Evolutionary conservation across 129 eudicot species (phyloP).

Genomic region (Arctium lappa): DNA sequence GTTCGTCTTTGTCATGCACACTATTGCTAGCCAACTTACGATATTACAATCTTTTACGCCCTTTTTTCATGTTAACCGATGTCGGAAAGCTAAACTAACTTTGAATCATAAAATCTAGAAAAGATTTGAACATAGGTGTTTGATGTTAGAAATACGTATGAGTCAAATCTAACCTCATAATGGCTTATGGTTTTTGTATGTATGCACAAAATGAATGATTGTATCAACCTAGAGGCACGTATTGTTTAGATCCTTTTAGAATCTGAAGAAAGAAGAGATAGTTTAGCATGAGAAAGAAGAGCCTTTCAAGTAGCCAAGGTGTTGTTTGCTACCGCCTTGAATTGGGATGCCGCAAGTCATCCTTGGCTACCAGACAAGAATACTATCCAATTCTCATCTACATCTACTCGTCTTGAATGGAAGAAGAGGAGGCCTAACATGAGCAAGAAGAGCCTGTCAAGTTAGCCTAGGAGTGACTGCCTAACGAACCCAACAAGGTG

Average conservation of each 20-base stretch:
- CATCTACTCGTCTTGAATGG: not conserved
- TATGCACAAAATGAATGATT: too few relatives aligned
- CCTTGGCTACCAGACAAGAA: too few relatives aligned
- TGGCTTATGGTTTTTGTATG: too few relatives aligned
- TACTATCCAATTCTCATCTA: too few relatives aligned
- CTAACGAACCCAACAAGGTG: conserved; percentile 9
- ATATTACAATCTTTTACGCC: not conserved
- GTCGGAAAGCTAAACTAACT: not conserved
- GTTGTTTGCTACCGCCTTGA: too few relatives aligned
- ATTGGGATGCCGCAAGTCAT: too few relatives aligned
- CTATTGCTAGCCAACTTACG: not conserved
- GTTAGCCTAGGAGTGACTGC: conserved; percentile 16
- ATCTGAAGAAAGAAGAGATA: not conserved
- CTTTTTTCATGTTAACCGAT: not conserved
- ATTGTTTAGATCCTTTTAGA: not conserved
- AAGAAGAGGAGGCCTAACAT: conserved; percentile 19
- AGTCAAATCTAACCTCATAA: too few relatives aligned
- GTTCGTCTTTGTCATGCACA: not conserved
- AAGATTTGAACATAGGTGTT: not conserved
- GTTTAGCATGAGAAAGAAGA: not conserved
- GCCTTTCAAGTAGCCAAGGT: not conserved
- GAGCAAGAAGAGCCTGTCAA: conserved; percentile 25
- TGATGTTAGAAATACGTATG: too few relatives aligned
- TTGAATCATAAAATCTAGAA: not conserved
- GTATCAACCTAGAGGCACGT: not conserved